Conservation (phyloP, 371 early-diverging fungal genomes). For the Zychaea mexicana region DNA sequence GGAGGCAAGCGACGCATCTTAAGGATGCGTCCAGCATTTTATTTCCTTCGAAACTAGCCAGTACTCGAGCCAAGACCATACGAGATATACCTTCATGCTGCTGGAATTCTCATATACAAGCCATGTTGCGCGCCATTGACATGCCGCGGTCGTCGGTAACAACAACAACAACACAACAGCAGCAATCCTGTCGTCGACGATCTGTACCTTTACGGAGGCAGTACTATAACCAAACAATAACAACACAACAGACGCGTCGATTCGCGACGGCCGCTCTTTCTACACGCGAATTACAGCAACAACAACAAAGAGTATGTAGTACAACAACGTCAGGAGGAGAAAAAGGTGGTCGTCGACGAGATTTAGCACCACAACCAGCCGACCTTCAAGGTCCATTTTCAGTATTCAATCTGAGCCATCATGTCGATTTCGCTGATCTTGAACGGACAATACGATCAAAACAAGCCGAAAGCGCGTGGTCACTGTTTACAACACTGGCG, state of each 20-base stretch:
- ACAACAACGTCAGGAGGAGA: conserved; percentile 4
- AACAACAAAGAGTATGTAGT: background rate
- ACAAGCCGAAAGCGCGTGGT: conserved; percentile 47
- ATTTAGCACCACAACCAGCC: conserved; percentile 2
- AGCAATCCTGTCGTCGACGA: background rate
- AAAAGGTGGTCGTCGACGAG: background rate
- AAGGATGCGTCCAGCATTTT: conserved; percentile 40
- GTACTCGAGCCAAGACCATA: conserved; percentile 8
- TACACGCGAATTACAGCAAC: background rate
- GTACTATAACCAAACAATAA: background rate
- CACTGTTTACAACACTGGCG: conserved; percentile 35
- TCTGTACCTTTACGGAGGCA: background rate
- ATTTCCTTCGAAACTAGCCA: conserved; percentile 24
- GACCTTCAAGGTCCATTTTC: conserved; percentile 10
- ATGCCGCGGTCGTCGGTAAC: conserved; percentile 10
- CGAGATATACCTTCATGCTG: conserved; percentile 17
- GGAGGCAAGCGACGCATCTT: conserved; percentile 46
- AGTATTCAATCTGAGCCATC: conserved; percentile 22
- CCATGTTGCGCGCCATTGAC: conserved; percentile 30
- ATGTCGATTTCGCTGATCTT: conserved; percentile 30
- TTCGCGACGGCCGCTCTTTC: background rate
- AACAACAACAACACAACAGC: conserved; percentile 1
- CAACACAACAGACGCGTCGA: conserved; percentile 23
- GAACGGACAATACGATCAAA: conserved; percentile 35
- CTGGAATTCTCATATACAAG: conserved; percentile 35